Percentiles rank a stretch among this genome's conserved stretches.
Conservation (phyloP, 2,329 filamentous ascomycete species). For the Phaeoacremonium minimum region DNA sequence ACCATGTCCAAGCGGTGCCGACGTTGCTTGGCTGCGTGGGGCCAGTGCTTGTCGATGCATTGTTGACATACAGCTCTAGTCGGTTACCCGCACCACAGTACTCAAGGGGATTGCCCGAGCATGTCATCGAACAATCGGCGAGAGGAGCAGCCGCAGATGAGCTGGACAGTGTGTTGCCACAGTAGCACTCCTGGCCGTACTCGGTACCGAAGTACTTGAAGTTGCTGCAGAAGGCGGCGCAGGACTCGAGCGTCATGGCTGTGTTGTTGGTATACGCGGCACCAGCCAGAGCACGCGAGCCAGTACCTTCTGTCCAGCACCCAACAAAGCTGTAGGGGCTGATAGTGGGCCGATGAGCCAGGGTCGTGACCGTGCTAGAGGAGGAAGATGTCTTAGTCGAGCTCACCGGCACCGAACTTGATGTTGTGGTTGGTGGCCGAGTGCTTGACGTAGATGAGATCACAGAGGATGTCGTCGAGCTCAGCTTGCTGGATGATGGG, state of each 20-base stretch:
- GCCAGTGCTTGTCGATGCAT: constrained; percentile 4
- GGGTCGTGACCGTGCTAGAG: constrained; percentile 22
- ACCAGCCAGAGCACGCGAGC: constrained; percentile 34
- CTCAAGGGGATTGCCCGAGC: constrained; percentile 26
- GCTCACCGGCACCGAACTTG: constrained; percentile 25
- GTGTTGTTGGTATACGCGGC: constrained; percentile 37
- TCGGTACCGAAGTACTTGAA: constrained; percentile 37
- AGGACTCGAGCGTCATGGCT: constrained; percentile 44
- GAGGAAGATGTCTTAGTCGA: constrained; percentile 13
- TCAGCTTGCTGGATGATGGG: constrained; percentile 6
- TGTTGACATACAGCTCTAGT: constrained; percentile 28
- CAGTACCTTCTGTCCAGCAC: constrained; percentile 43
- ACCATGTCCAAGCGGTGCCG: constrained; percentile 13
- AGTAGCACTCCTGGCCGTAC: constrained; percentile 47
- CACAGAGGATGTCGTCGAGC: constrained; percentile 3
- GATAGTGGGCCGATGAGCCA: constrained; percentile 30
- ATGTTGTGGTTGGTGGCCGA: constrained; percentile 17
- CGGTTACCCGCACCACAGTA: constrained; percentile 32
- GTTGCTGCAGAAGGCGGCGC: constrained; percentile 37
- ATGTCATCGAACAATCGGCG: constrained; percentile 30
- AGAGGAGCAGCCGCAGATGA: constrained; percentile 22
- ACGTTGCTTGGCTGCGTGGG: constrained; percentile 14
- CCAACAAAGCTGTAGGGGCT: constrained; percentile 39
- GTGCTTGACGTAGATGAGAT: constrained; percentile 10
- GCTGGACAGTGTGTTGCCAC: constrained; percentile 34